These are phyloP conservation scores for Sporothrix euskadiensis DNA, from an alignment of 2,329 filamentous ascomycete species.

Conservation along the genomic window DNA sequence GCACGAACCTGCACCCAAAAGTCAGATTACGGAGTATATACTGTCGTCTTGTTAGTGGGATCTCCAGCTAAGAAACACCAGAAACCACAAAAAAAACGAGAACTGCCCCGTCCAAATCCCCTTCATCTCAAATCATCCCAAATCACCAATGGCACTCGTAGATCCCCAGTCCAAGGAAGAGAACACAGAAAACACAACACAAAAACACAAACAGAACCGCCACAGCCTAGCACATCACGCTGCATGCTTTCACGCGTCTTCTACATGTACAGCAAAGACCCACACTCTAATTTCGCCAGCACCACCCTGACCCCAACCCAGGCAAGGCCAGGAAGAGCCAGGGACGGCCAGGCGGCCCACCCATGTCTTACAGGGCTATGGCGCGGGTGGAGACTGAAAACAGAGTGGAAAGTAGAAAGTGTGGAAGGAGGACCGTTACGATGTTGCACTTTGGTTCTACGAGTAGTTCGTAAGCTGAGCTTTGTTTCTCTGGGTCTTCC, in stretches of 20 bases:
- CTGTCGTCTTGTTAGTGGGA: background rate
- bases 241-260: background rate
- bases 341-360: background rate
- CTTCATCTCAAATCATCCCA: constrained; percentile 5
- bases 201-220: background rate
- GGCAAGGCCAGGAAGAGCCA: too few relatives aligned
- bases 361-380: constrained; percentile 17
- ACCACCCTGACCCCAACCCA: background rate
- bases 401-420: background rate
- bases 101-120: background rate
- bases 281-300: constrained; percentile 24
- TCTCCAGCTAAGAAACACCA: background rate
- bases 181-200: too few relatives aligned
- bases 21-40: background rate
- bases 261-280: background rate
- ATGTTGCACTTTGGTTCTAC: background rate
- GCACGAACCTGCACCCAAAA: background rate
- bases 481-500: background rate
- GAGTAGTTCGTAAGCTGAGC: background rate
- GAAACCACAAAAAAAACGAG: background rate
- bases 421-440: background rate
- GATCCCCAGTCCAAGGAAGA: background rate
- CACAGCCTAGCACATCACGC: background rate
- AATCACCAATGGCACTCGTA: background rate
- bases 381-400: background rate